phyloP scores from a whole-genome alignment of 441 rosid genomes.

The Gossypium gossypioides region DNA sequence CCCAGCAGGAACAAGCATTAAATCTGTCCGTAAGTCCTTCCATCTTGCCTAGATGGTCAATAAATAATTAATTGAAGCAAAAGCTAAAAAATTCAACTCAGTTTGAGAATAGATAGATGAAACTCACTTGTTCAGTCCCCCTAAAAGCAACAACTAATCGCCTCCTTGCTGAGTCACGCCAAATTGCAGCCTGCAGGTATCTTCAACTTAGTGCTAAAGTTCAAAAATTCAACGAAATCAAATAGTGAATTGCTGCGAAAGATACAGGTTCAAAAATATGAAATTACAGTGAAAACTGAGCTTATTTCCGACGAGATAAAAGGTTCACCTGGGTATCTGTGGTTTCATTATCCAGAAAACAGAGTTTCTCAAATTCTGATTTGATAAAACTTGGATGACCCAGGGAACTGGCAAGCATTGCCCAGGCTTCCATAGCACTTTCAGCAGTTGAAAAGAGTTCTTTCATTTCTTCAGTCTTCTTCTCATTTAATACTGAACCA shows the following conservation, averaged over 20 bases:
- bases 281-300: neutral
- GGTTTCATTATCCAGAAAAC: conserved; percentile 70
- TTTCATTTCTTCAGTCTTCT: conserved; percentile 79
- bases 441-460: conserved; percentile 74
- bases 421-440: conserved; percentile 99
- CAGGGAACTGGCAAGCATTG: conserved; percentile 87
- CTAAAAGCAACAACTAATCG: conserved; percentile 86
- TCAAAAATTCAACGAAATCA: conserved; percentile 10
- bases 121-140: conserved; percentile 88
- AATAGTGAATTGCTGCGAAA: neutral
- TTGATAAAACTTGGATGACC: conserved; percentile 94
- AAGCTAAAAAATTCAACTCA: conserved; percentile 11
- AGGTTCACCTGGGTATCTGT: conserved; percentile 78
- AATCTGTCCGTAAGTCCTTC: conserved; percentile 89
- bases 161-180: conserved; percentile 80
- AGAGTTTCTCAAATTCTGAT: conserved; percentile 91
- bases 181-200: conserved; percentile 67
- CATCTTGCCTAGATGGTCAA: conserved; percentile 53
- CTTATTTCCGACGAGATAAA: conserved; percentile 10
- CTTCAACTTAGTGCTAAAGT: conserved; percentile 18
- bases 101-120: conserved; percentile 15
- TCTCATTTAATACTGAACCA: conserved; percentile 40
- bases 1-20: conserved; percentile 89
- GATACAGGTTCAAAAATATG: neutral
- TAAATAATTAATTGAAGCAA: conserved; percentile 15